Conservation (phyloP, 306 rosid species). For the Gastrolobium bilobum region DNA sequence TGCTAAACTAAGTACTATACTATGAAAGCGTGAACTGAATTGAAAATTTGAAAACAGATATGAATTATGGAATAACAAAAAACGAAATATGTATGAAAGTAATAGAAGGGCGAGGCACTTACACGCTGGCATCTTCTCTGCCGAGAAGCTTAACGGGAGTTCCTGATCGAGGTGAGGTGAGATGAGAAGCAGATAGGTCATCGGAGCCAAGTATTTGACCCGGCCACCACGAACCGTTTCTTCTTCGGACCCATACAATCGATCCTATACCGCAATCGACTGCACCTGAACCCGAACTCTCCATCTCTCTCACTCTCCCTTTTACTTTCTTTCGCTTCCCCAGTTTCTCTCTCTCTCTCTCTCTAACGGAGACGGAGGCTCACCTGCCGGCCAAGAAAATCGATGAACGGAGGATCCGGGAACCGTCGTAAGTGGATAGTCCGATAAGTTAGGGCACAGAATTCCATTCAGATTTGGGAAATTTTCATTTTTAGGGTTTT, state of each 20-base stretch:
- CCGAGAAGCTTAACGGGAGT: constrained; percentile 68
- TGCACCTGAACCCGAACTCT: constrained; percentile 52
- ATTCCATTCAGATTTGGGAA: constrained; percentile 61
- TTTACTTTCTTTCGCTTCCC: constrained; percentile 57
- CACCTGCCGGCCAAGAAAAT: constrained; percentile 51
- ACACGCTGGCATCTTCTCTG: constrained; percentile 66
- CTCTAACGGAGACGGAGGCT: constrained; percentile 14
- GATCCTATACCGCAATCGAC: constrained; percentile 61
- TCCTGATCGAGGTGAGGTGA: constrained; percentile 62
- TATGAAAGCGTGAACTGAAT: constrained; percentile 8
- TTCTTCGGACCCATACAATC: constrained; percentile 62
- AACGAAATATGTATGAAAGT: not conserved
- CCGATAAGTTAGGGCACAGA: constrained; percentile 55
- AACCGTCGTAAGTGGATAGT: constrained; percentile 51
- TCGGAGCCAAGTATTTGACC: constrained; percentile 59
- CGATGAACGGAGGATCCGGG: constrained; percentile 42
- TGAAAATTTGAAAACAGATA: constrained; percentile 3
- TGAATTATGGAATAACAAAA: not conserved
- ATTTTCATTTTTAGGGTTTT: constrained; percentile 54
- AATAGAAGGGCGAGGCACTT: not conserved
- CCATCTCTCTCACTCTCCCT: constrained; percentile 47
- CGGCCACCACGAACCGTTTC: constrained; percentile 72
- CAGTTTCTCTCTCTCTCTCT: constrained; percentile 37
- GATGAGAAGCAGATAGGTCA: constrained; percentile 56
- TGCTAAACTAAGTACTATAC: constrained; percentile 1